Evolutionary conservation across 2,329 filamentous ascomycete genomes (phyloP).

Genomic region (Aspergillus sp.): DNA sequence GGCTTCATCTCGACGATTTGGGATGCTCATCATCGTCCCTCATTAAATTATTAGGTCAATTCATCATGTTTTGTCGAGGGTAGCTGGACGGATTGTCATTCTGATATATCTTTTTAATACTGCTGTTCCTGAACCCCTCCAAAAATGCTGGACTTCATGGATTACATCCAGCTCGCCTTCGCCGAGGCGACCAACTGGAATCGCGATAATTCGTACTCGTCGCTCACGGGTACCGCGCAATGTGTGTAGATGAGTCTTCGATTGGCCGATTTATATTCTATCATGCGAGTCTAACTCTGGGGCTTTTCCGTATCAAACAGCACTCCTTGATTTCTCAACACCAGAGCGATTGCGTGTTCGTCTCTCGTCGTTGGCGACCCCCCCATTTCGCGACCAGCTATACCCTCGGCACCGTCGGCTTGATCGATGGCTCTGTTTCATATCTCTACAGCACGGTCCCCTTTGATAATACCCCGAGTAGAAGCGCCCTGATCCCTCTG

Average conservation of each 20-base stretch:
- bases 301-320: slow-evolving; percentile 37
- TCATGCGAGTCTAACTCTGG: no score
- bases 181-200: slow-evolving; percentile 84
- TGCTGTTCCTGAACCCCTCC: not conserved
- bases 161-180: slow-evolving; percentile 90
- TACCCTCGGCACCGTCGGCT: slow-evolving; percentile 78
- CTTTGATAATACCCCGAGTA: slow-evolving; percentile 59
- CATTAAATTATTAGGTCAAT: not conserved
- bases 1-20: slow-evolving; percentile 1
- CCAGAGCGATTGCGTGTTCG: slow-evolving; percentile 80
- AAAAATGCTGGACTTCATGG: slow-evolving; percentile 93
- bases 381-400: slow-evolving; percentile 94
- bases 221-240: slow-evolving; percentile 76
- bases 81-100: not conserved
- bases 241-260: slow-evolving; percentile 45
- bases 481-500: slow-evolving; percentile 71
- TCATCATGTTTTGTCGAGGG: not conserved
- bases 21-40: not conserved
- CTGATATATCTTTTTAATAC: not conserved
- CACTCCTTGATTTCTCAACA: slow-evolving; percentile 81
- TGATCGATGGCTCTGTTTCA: slow-evolving; percentile 94
- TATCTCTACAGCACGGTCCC: slow-evolving; percentile 91
- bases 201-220: slow-evolving; percentile 84
- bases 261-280: no score
- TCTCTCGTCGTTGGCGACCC: slow-evolving; percentile 84